A percentile compares a stretch with the other conserved stretches of the same genome.
Evolutionary conservation across 306 rosid species (phyloP).

Genomic region (Fragaria ananassa): DNA sequence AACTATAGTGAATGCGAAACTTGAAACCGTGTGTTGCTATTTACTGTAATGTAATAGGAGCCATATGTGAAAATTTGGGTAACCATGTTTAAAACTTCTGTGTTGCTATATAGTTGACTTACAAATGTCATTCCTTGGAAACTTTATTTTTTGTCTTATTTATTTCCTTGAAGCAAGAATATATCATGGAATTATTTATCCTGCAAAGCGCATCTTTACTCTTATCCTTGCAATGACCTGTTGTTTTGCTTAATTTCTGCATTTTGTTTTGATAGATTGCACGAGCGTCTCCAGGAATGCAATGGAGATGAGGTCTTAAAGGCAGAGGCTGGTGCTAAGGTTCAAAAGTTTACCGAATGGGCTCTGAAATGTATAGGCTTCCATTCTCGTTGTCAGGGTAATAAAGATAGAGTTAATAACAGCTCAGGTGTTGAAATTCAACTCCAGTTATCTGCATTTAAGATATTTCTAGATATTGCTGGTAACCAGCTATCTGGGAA

Average conservation of each 20-base stretch:
- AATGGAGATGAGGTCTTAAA: slow-evolving; percentile 85
- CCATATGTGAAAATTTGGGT: not conserved
- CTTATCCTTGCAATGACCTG: slow-evolving; percentile 6
- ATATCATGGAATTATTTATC: not conserved
- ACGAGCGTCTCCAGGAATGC: slow-evolving; percentile 87
- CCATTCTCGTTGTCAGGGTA: slow-evolving; percentile 65
- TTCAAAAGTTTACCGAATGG: slow-evolving; percentile 89
- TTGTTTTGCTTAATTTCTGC: slow-evolving; percentile 1
- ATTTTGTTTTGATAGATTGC: slow-evolving; percentile 51
- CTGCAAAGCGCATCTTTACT: not conserved
- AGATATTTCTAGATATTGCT: slow-evolving; percentile 74
- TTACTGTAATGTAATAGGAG: not conserved
- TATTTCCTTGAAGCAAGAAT: not conserved
- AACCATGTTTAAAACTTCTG: not conserved
- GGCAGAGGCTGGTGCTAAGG: slow-evolving; percentile 82
- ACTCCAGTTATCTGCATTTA: slow-evolving; percentile 80
- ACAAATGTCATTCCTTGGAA: not conserved
- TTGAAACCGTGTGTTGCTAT: slow-evolving; percentile 2
- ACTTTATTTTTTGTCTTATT: not conserved
- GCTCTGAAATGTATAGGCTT: slow-evolving; percentile 83
- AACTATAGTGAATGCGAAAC: not conserved
- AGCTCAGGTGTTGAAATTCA: slow-evolving; percentile 64
- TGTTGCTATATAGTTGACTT: not conserved
- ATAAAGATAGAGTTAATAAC: slow-evolving; percentile 47
- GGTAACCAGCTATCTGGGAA: slow-evolving; percentile 83